Conservation (phyloP, 1,284 basidiomycete species). For the Schizophyllum amplum region DNA sequence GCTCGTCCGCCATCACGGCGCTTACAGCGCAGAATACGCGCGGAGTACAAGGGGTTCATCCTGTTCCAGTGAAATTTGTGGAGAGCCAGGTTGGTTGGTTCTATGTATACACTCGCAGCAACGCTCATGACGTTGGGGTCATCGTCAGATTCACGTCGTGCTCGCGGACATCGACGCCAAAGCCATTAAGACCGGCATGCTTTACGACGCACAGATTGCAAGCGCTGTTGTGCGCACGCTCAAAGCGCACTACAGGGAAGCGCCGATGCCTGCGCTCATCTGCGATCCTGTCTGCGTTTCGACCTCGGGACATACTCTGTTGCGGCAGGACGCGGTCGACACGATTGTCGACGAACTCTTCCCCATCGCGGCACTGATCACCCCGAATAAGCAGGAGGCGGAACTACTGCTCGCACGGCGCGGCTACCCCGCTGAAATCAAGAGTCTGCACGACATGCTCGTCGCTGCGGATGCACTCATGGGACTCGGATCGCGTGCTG, state of each 20-base stretch:
- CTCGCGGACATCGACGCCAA: constrained; percentile 69
- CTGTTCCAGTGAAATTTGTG: constrained; percentile 62
- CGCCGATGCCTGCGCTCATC: constrained; percentile 45
- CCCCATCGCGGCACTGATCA: constrained; percentile 69
- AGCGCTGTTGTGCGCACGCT: constrained; percentile 39
- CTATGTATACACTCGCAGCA: constrained; percentile 1
- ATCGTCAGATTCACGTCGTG: constrained; percentile 59
- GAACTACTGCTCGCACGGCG: constrained; percentile 52
- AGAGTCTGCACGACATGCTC: constrained; percentile 56
- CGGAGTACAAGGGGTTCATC: constrained; percentile 72
- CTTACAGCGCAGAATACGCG: constrained; percentile 88
- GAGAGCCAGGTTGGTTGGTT: constrained; percentile 48
- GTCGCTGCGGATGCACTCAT: constrained; percentile 48
- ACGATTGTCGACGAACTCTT: constrained; percentile 59
- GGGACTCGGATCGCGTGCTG: constrained; percentile 42
- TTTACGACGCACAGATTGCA: constrained; percentile 46
- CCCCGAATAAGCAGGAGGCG: constrained; percentile 85
- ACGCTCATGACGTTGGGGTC: background rate
- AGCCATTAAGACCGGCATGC: constrained; percentile 91
- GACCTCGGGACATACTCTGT: constrained; percentile 81
- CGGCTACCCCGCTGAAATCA: constrained; percentile 28
- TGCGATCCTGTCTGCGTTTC: constrained; percentile 92
- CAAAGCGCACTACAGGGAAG: constrained; percentile 25
- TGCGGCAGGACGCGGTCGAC: constrained; percentile 60
- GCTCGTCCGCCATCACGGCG: constrained; percentile 82